phyloP scores from a whole-genome alignment of 1,139 yeast genomes.

The Suhomyces bolitotheri region DNA sequence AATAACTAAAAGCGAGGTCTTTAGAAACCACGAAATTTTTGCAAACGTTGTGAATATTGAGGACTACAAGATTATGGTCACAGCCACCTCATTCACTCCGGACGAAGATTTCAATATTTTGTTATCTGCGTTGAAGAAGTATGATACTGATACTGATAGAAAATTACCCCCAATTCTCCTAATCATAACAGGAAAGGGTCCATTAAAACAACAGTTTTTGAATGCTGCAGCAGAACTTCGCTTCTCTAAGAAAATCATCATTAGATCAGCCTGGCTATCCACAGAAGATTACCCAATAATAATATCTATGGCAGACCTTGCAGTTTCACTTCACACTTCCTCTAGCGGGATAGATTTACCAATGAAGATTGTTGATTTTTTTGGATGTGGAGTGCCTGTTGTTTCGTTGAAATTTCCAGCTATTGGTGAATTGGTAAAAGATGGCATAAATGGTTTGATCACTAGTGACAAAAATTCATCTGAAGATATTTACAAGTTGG shows the following conservation, averaged over 20 bases:
- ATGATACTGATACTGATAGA: slow-evolving; percentile 25
- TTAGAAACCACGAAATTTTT: slow-evolving; percentile 43
- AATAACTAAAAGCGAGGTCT: slow-evolving; percentile 33
- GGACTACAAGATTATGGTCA: slow-evolving; percentile 64
- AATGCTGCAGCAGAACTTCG: slow-evolving; percentile 45
- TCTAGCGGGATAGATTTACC: slow-evolving; percentile 94
- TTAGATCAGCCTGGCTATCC: slow-evolving; percentile 75
- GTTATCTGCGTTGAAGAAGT: slow-evolving; percentile 62
- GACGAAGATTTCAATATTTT: slow-evolving; percentile 84
- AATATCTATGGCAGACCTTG: slow-evolving; percentile 77
- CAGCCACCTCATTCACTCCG: slow-evolving; percentile 93
- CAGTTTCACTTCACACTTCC: slow-evolving; percentile 86
- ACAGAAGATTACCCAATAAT: slow-evolving; percentile 79
- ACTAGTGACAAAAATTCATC: slow-evolving; percentile 45
- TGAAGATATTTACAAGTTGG: slow-evolving; percentile 51
- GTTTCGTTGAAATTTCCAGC: slow-evolving; percentile 77
- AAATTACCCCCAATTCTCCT: slow-evolving; percentile 55
- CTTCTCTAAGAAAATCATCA: slow-evolving; percentile 45
- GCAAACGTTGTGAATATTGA: slow-evolving; percentile 26
- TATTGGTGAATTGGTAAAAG: slow-evolving; percentile 57
- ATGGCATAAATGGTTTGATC: slow-evolving; percentile 47
- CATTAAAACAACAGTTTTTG: slow-evolving; percentile 56
- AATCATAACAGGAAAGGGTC: slow-evolving; percentile 94
- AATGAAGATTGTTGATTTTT: slow-evolving; percentile 95
- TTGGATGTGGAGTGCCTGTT: slow-evolving; percentile 95